These are phyloP conservation scores for Brassica napus DNA, from an alignment of 345 rosid species.

Conservation along the genomic window DNA sequence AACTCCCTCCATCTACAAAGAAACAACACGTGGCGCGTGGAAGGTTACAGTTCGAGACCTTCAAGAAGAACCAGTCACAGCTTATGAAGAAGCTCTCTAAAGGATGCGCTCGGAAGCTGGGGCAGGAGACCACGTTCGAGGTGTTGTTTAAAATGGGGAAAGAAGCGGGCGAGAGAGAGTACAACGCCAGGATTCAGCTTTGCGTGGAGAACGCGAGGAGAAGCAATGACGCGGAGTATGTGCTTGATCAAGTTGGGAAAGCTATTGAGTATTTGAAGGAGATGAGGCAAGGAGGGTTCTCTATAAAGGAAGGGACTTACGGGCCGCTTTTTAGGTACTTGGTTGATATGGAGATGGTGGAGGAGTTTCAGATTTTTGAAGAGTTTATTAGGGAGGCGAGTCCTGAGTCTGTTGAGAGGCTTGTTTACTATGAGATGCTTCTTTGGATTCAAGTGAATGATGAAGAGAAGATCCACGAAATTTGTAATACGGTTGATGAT, in stretches of 20 bases:
- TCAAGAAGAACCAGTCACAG: conserved; percentile 38
- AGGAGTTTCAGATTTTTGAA: conserved; percentile 54
- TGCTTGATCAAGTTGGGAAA: conserved; percentile 43
- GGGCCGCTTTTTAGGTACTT: conserved; percentile 65
- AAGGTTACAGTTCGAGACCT: conserved; percentile 54
- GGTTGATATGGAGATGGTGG: conserved; percentile 65
- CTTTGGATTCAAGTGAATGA: conserved; percentile 52
- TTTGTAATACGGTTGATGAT: conserved; percentile 45
- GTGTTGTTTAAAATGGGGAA: conserved; percentile 63
- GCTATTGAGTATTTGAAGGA: conserved; percentile 44
- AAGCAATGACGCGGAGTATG: conserved; percentile 51
- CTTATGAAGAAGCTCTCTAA: conserved; percentile 41
- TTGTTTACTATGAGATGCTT: conserved; percentile 90
- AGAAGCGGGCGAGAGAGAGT: conserved; percentile 65
- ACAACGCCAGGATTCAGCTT: conserved; percentile 50
- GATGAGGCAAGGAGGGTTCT: conserved; percentile 70
- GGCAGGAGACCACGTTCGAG: conserved; percentile 49
- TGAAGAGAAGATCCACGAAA: conserved; percentile 56
- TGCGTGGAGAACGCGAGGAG: conserved; percentile 57
- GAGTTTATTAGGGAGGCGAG: conserved; percentile 47
- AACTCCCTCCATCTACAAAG: not conserved
- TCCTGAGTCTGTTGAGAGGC: conserved; percentile 44
- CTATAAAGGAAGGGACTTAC: conserved; percentile 57
- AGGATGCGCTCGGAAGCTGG: conserved; percentile 50
- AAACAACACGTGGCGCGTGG: conserved; percentile 44